Base-by-base conservation (phyloP, 2,329 filamentous ascomycete species). In the Esteya vermicola region DNA sequence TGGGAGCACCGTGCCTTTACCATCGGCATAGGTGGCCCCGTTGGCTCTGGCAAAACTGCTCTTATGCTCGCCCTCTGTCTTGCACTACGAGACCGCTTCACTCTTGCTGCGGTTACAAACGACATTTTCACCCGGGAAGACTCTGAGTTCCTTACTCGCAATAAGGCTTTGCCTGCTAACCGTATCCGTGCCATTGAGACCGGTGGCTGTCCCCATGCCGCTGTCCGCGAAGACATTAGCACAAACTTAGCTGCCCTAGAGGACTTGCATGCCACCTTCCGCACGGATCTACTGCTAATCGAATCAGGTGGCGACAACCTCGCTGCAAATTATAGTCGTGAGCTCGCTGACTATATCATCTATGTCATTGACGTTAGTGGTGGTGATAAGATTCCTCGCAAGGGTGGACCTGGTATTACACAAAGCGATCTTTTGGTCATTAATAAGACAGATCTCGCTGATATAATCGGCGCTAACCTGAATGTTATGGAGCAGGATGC, bases 101-200 rank as follows among this genome's bases (percentile, higher is more conserved):
- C 79, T 55, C 82, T 98, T 53, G 91, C 91, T 1, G 91, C 86
- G 44, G 89, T 98, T 19, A 98, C 91, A 37, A 96, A 96, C 70
- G 89, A 96, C 68, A 96, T 96, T 68, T 96, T 96, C 70, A 96
- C 89, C 19, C 81, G 82, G 48, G 91, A 98, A 64, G 91, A 98
- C 68, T 88, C 88, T 66, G 91, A 96, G 62, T 98, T 98, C 66
- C 78, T 98, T 21, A 93, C 85, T 43, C 78, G 78, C 42, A 72
- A 95, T 70, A 71, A 75, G 48, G 91, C 91, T 6, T 78, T 96
- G 0, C 81, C 88, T 0, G 72, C 88, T 6, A 60, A 72, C 22
- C 84, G 89, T 44, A 96, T 96, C 65, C 77, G 81, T 45, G 91
- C 91, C 55, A 96, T 98, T 60, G 91, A 98, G 64, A 98, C 91